Base-by-base conservation (phyloP, 441 rosid species). In the Raphanus hybrid region DNA sequence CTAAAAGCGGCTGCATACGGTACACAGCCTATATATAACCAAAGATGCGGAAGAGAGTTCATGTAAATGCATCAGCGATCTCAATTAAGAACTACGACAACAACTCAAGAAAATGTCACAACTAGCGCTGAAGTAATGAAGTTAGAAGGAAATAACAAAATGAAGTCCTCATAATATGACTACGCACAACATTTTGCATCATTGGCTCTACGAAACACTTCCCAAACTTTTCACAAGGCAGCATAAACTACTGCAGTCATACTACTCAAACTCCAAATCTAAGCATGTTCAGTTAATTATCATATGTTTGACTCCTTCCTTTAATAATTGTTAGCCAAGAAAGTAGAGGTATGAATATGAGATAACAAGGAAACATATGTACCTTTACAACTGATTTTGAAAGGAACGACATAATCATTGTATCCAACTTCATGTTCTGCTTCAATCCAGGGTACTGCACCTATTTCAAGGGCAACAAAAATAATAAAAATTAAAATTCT, bases 381-480 rank as follows among this genome's bases (percentile, higher is more conserved):
- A 93, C 97, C 97, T 89, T 84, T 61, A 86, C 78, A 59, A 88
- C 87, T n/a, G 87, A 85, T 73, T 84, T 87, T 12, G 97, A 90
- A 64, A 94, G 92, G 82, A 90, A 82, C 41, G 90, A 86, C 96
- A 94, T 91, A 52, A 88, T 87, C 78, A 76, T 76, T 70, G 82
- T 87, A 85, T 94, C 98, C 50, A 92, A 73, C 75, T 81, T 85
- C 98, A 92, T 89, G 82, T 87, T 89, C 70, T 71, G 81, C 83
- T 84, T 87, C 74, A 94, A 78, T 67, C 94, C 93, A 63, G 98
- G 98, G 82, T 92, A 94, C 23, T 91, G 97, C 73, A 94, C 94
- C 98, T 93, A 77, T 72, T 70, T 8, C 59, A 74, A 79, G 8
- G 73, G 34, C 29, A 65, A 69, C 67, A 63, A 54, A 54, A 66